Evolutionary conservation across 2,329 filamentous ascomycete species (phyloP), one percentile per base, ranked within the genome.

Genomic region (Colletotrichum caudatum): DNA sequence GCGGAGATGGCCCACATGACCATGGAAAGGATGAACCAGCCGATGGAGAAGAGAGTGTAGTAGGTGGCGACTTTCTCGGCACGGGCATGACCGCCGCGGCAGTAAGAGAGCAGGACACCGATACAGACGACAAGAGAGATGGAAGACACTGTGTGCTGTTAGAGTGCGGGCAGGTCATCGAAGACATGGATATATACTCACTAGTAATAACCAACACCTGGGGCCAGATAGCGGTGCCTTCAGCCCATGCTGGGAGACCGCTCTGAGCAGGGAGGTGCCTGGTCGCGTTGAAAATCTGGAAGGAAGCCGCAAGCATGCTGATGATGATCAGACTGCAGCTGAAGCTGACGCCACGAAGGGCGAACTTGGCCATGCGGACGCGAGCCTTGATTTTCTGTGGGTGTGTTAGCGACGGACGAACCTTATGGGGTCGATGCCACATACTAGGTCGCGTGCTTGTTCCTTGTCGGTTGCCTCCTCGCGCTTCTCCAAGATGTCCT

Each of bases 241-340:
- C 81, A 12, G 95, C 93, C 96, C 96, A 99, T 3, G 96, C 83
- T 7, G 94, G 94, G 74, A 97, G 89, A 73, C 89, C 90, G 84
- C 94, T 97, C 75, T 95, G 90, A 18, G 89, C 78, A 44, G 94
- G 90, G 2, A 99, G 86, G 20, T 83, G 65, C 79, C 89, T 93
- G 71, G 96, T 98, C 61, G 94, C 89, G 81, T 96, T 94, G 89
- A 99, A 99, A 81, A 99, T 95, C 76, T 91, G 85, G 78, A 99
- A 93, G 4, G 94, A 94, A n/a, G 94, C 89, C 18, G 93, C 91
- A 65, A 99, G 85, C 89, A 99, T 95, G 73, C 94, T 87, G 69
- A 99, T 88, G 75, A 99, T 94, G 80, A 99, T 98, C 72, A 98
- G 87, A 81, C 93, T 95, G 86, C 96, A 99, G 82, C 94, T 94